Evolutionary conservation across 768 basidiomycete species (phyloP), one percentile per base, ranked within the genome.

Genomic region (Polyporus arcularius): DNA sequence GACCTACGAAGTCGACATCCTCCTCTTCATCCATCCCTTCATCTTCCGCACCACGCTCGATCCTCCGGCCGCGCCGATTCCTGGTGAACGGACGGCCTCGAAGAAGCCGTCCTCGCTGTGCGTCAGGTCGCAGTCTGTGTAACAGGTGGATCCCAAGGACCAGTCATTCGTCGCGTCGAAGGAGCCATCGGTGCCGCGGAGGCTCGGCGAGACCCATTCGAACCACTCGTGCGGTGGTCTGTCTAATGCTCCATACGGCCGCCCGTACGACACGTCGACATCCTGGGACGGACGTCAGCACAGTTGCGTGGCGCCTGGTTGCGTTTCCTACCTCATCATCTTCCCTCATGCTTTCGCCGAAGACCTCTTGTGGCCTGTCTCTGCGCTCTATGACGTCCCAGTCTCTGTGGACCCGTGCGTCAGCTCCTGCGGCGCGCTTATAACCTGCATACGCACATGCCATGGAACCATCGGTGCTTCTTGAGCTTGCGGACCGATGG

Each of bases 391-490:
- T 18, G 3, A 16, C 54, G 10, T 55, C 43, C 62, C 62, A 63
- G 35, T 58, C 43, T 4, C 62, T 63, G 18, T 2, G 12, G 7
- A 4, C 5, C 12, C 6, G 12, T 10, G 15, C 4, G 41, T 55
- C 35, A 59, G 49, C 53, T 3, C 28, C 3, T 32, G n/a, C 9
- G 2, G 8, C 1, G 31, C 4, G 2, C 7, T 14, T 26, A 31
- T 15, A 1, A 12, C 8, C 6, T 39, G 42, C 9, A 15, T 35
- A 57, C 59, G 49, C 21, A 66, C 65, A 63, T 58, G 5, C 45
- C 48, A 26, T 46, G 6, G 42, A 66, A 66, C 55, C 58, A 66
- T 7, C 50, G 51, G 16, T 66, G 61, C 48, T 54, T 57, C 58
- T 60, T 63, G 40, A 62, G 39, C 46, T 63, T 58, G n/a, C 47